A percentile compares a stretch with the other conserved stretches of the same genome.
These are phyloP conservation scores for Agaricus blazei DNA, from an alignment of 768 basidiomycete species.

Conservation along the genomic window DNA sequence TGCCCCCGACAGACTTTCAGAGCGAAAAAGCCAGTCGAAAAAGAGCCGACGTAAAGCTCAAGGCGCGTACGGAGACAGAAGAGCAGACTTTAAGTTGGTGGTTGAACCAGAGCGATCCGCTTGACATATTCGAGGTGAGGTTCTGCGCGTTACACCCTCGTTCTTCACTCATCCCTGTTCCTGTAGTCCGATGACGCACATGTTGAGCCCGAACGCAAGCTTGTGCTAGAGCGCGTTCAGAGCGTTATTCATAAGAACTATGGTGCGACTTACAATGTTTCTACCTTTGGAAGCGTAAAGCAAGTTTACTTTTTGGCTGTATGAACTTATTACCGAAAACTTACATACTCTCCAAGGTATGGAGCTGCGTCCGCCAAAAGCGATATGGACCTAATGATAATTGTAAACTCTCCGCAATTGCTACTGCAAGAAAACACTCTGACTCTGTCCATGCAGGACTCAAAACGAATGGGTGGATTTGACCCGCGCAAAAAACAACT, in stretches of 20 bases:
- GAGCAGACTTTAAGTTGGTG: neutral
- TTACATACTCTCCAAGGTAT: conserved; percentile 23
- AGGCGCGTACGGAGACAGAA: neutral
- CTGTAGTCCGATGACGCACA: neutral
- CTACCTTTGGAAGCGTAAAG: conserved; percentile 44
- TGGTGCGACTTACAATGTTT: conserved; percentile 28
- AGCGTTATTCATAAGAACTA: conserved; percentile 21
- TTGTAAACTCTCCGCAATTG: conserved; percentile 28
- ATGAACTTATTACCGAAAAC: neutral
- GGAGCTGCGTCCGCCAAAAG: conserved; percentile 34
- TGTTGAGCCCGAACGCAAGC: neutral
- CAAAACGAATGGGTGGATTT: conserved; percentile 14
- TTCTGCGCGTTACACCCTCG: no score
- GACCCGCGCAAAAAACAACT: conserved; percentile 6
- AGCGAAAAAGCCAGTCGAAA: neutral
- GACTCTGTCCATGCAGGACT: conserved; percentile 18
- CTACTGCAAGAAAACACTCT: neutral
- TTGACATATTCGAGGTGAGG: neutral
- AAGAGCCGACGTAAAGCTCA: neutral
- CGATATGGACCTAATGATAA: conserved; percentile 49
- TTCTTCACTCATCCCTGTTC: neutral
- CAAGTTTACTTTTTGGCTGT: conserved; percentile 5
- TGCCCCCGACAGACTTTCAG: neutral
- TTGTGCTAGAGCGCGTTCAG: conserved; percentile 16
- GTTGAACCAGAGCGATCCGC: neutral